phyloP scores from a whole-genome alignment of 805 yeast genomes.

The Yarrowia osloensis region DNA sequence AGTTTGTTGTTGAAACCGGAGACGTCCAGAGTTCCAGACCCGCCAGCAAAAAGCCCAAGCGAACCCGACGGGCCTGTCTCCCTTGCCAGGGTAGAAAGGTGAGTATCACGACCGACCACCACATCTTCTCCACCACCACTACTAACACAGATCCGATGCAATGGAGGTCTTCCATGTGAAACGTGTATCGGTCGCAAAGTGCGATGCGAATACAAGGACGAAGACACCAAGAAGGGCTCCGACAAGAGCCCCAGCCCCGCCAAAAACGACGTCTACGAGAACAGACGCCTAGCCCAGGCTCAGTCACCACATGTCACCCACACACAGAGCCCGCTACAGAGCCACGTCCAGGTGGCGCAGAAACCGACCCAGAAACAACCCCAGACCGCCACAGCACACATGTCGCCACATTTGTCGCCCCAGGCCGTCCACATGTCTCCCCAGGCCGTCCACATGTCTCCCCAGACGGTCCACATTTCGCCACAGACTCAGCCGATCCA shows the following conservation, averaged over 20 bases:
- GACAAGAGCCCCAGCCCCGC: neutral
- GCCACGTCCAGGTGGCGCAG: neutral
- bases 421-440: neutral
- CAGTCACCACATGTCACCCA: neutral
- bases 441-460: neutral
- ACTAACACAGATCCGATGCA: conserved; percentile 36
- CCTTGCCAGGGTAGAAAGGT: conserved; percentile 36
- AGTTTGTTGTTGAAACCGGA: conserved; percentile 29
- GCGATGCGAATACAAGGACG: conserved; percentile 34
- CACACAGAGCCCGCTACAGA: conserved; percentile 1
- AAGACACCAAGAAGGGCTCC: conserved; percentile 1
- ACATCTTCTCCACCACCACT: neutral
- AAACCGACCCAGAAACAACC: neutral
- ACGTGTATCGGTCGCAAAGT: conserved; percentile 33
- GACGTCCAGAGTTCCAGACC: conserved; percentile 5
- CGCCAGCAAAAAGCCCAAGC: conserved; percentile 33
- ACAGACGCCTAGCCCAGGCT: neutral
- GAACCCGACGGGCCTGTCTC: conserved; percentile 38
- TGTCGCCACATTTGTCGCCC: neutral
- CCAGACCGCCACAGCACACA: neutral
- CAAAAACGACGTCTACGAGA: neutral
- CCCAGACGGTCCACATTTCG: neutral
- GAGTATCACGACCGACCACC: neutral
- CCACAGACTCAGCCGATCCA: neutral
- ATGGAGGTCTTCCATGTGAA: conserved; percentile 37